Percentiles rank a stretch among this genome's conserved stretches.
These are phyloP conservation scores for Penicillium daleae DNA, from an alignment of 495 filamentous ascomycete genomes.

Conservation along the genomic window DNA sequence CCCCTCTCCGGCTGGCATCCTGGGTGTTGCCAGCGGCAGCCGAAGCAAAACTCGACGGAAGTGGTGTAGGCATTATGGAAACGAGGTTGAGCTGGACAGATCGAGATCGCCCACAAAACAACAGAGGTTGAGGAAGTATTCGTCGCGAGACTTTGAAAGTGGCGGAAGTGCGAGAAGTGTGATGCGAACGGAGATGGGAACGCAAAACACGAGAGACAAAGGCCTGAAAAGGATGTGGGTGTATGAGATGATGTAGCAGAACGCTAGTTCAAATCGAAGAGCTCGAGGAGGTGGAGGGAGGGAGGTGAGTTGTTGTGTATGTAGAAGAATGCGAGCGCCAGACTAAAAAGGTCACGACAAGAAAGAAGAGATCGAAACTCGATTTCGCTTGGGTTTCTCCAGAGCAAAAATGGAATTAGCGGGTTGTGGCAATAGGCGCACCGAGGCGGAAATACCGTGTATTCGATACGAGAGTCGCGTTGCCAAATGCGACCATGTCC, in stretches of 20 bases:
- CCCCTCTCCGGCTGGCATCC: conserved; percentile 56
- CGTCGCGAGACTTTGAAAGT: conserved; percentile 32
- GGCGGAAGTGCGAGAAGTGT: conserved; percentile 27
- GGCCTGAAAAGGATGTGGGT: conserved; percentile 9
- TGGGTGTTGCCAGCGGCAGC: conserved; percentile 75
- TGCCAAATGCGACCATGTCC: neutral
- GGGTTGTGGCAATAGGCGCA: conserved; percentile 32
- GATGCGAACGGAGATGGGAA: conserved; percentile 31
- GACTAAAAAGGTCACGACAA: conserved; percentile 33
- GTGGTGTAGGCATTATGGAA: conserved; percentile 70
- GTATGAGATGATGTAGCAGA: conserved; percentile 18
- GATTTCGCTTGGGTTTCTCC: conserved; percentile 38
- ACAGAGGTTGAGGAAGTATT: conserved; percentile 22
- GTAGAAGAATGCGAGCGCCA: conserved; percentile 34
- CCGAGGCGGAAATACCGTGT: conserved; percentile 21
- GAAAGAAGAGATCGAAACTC: conserved; percentile 35
- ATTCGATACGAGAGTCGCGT: conserved; percentile 16
- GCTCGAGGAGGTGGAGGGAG: conserved; percentile 9
- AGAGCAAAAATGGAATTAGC: conserved; percentile 37
- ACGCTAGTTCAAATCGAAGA: conserved; percentile 30
- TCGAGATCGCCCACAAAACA: conserved; percentile 30
- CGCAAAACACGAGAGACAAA: conserved; percentile 31
- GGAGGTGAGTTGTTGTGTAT: conserved; percentile 21
- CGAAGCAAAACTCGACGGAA: conserved; percentile 82
- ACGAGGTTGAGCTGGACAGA: conserved; percentile 25